Percentiles rank a stretch among this genome's conserved stretches.
Evolutionary conservation across 2,329 filamentous ascomycete species (phyloP).

Genomic region (Pseudocercospora eumusae): DNA sequence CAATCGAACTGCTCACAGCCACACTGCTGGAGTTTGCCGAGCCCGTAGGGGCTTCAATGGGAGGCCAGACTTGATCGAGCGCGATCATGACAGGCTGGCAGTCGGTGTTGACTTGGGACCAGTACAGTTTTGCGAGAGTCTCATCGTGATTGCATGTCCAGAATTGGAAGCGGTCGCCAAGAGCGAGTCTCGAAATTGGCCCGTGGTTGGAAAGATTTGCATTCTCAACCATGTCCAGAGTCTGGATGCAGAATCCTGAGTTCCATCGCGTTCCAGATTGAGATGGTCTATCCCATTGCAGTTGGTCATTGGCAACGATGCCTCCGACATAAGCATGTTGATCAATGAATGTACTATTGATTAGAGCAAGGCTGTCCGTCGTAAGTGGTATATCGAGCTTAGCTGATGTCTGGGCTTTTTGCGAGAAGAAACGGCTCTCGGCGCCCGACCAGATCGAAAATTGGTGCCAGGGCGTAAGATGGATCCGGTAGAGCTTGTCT

Average conservation of each 20-base stretch:
- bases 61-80: not conserved
- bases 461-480: not conserved
- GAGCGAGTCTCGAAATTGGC: constrained; percentile 52
- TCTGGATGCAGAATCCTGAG: constrained; percentile 50
- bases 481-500: not conserved
- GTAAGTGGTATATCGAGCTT: not conserved
- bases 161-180: constrained; percentile 67
- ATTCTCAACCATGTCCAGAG: constrained; percentile 53
- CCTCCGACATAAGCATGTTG: constrained; percentile 67
- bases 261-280: constrained; percentile 74
- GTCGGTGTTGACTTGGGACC: not conserved
- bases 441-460: not conserved
- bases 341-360: constrained; percentile 66
- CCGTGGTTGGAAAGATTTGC: not conserved
- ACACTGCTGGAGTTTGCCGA: not conserved
- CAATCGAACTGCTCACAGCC: not conserved
- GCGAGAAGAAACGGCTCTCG: not conserved
- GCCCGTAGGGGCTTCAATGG: not conserved
- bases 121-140: not conserved
- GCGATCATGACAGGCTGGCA: not conserved
- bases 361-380: constrained; percentile 44
- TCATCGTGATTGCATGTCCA: constrained; percentile 51
- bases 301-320: constrained; percentile 77
- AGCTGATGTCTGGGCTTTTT: not conserved
- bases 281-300: constrained; percentile 69